Evolutionary conservation across 768 basidiomycete species (phyloP), one percentile per base, ranked within the genome.

Genomic region (Piloderma croceum): DNA sequence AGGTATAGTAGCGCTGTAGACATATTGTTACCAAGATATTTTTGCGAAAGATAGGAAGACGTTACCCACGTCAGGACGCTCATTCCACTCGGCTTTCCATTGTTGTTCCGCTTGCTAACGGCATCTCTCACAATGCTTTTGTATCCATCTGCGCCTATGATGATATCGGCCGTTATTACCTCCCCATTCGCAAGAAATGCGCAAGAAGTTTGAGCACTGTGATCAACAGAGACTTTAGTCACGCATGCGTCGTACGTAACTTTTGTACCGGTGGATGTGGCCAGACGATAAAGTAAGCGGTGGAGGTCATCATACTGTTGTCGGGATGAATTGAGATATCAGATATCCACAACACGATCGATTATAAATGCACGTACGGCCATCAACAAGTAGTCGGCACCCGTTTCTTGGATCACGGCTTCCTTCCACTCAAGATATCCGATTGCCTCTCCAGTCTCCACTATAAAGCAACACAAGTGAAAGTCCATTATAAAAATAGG

Each of bases 71-170:
- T n/a, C n/a, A n/a, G n/a, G n/a, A n/a, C n/a, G n/a, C n/a, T n/a
- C n/a, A n/a, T n/a, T n/a, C n/a, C n/a, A n/a, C n/a, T n/a, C n/a
- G n/a, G n/a, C n/a, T n/a, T n/a, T n/a, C n/a, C n/a, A n/a, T n/a
- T n/a, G n/a, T n/a, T n/a, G n/a, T n/a, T n/a, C n/a, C n/a, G n/a
- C n/a, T n/a, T n/a, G n/a, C n/a, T n/a, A 2, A 67, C 51, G 6
- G 68, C 61, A 3, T 64, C 59, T 21, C 64, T 54, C 31, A 69
- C 60, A n/a, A 65, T 34, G 36, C 73, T 77, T 12, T 60, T 53
- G 31, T 61, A 62, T 5, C 81, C 81, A 53, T 82, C 81, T 3
- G 81, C 80, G 23, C 74, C 79, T 15, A 82, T 65, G 38, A 82
- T 59, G 21, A 80, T 57, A 52, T 83, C 77, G 12, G 71, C 73